Base-by-base conservation (phyloP, 805 yeast genomes). In the Maudiozyma saulgeensis region DNA sequence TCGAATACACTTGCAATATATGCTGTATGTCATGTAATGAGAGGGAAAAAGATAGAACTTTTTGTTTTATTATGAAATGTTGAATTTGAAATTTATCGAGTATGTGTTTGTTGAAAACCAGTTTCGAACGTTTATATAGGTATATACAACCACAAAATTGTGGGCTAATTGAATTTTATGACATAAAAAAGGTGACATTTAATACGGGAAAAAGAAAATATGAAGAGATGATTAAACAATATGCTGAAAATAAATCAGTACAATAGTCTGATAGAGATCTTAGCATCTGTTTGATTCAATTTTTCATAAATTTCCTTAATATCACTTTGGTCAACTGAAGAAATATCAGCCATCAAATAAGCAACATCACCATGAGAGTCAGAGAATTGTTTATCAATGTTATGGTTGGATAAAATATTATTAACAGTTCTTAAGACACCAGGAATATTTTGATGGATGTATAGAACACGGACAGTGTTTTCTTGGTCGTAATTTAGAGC, bases 371-470 rank as follows among this genome's bases (percentile, higher is more conserved):
- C 96, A 66, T 86, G 81, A 25, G 97, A 89, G 68, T 93, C 98
- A n/a, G 97, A 85, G 73, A 82, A 93, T 75, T 93, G 99, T 72
- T 93, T 91, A 72, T 90, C 97, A 70, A 93, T 93, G 72, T 93
- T 93, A 77, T 93, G 90, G 68, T 82, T 82, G 51, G 95, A 85
- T 70, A 93, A 80, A 60, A 93, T 87, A 75, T 91, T 91, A 77
- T 93, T 93, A 63, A 93, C 99, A 41, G 96, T 88, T 69, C 88
- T 87, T 79, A 93, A 78, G 50, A 93, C 99, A 81, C 99, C 99
- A 28, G 99, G 99, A 61, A 93, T 96, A 71, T 93, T 93, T 72
- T 87, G 93, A 74, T 93, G 99, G 63, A 90, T 86, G 72, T 93
- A 93, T 61, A 93, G 76, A 41, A 93, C 96, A 74, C 99, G 87